Evolutionary conservation across 345 rosid genomes (phyloP), one percentile per base, ranked within the genome.

Genomic region (Salix viminalis): DNA sequence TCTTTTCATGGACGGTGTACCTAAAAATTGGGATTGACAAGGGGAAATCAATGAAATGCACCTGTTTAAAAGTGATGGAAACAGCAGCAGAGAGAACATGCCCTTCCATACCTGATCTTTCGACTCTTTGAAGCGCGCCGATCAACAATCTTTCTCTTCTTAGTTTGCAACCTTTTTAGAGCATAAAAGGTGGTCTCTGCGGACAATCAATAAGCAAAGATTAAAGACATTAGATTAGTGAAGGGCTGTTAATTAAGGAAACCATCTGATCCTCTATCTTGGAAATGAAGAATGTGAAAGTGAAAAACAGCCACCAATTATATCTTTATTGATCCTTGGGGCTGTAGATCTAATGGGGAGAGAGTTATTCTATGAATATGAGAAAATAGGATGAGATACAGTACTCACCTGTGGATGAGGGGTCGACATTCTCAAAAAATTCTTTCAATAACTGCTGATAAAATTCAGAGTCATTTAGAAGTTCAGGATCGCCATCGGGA

Each of bases 91-190:
- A 34, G 42, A 34, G 7, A 18, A 21, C 2, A 7, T 15, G 6
- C 32, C 0, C 10, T 58, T 15, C 6, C n/a, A 2, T 66, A 89
- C 96, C 96, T 91, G 79, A 93, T 93, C 89, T 91, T 96, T 62
- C 97, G 89, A 82, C 93, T 85, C 87, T 96, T 93, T 7, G 98
- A 96, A 71, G 98, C 98, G 28, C 92, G 89, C 37, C 94, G 86
- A 80, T 96, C 97, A 69, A 96, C 97, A 19, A 89, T 41, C 83
- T 92, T 96, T 75, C 98, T 89, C 86, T 93, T 93, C 87, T 96
- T 96, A 24, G 87, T 88, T 84, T 84, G 95, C 79, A 89, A 71
- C 39, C 84, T 93, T 82, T 88, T 92, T 73, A 91, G 69, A 8
- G 92, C 94, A 32, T 92, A 93, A 75, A 90, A 87, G 8, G 97